These are phyloP conservation scores for Immersiella caudata DNA, from an alignment of 495 filamentous ascomycete species.

Conservation along the genomic window DNA sequence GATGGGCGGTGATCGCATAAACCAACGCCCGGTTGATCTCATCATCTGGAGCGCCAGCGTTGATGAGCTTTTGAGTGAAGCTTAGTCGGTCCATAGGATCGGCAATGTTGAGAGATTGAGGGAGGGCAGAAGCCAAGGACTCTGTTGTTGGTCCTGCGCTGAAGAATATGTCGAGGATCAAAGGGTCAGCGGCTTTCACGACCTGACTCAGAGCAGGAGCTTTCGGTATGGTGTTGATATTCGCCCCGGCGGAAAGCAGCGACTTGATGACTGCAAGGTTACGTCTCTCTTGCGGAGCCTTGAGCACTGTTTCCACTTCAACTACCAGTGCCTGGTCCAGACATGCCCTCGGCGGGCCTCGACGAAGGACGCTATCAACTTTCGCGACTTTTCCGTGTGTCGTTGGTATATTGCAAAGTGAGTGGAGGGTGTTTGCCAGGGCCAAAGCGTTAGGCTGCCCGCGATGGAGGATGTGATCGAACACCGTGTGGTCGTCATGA, in stretches of 20 bases:
- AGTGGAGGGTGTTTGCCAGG: slow-evolving; percentile 38
- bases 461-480: slow-evolving; percentile 47
- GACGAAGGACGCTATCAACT: slow-evolving; percentile 41
- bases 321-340: slow-evolving; percentile 40
- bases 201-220: slow-evolving; percentile 46
- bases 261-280: slow-evolving; percentile 37
- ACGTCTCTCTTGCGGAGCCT: slow-evolving; percentile 30
- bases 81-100: slow-evolving; percentile 48
- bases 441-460: slow-evolving; percentile 41
- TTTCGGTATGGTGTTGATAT: slow-evolving; percentile 44
- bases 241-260: slow-evolving; percentile 48
- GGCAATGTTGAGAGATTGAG: slow-evolving; percentile 45
- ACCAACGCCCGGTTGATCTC: slow-evolving; percentile 49
- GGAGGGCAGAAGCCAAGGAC: slow-evolving; percentile 44
- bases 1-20: slow-evolving; percentile 44
- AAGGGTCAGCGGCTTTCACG: slow-evolving; percentile 42
- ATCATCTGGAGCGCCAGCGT: slow-evolving; percentile 40
- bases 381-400: slow-evolving; percentile 43
- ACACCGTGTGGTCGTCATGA: slow-evolving; percentile 39
- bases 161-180: slow-evolving; percentile 46
- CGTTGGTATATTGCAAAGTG: slow-evolving; percentile 36
- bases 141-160: slow-evolving; percentile 32
- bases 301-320: slow-evolving; percentile 45
- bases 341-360: slow-evolving; percentile 37
- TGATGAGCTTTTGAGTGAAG: slow-evolving; percentile 45